Base-by-base conservation (phyloP, 441 rosid species). In the Hura crepitans region DNA sequence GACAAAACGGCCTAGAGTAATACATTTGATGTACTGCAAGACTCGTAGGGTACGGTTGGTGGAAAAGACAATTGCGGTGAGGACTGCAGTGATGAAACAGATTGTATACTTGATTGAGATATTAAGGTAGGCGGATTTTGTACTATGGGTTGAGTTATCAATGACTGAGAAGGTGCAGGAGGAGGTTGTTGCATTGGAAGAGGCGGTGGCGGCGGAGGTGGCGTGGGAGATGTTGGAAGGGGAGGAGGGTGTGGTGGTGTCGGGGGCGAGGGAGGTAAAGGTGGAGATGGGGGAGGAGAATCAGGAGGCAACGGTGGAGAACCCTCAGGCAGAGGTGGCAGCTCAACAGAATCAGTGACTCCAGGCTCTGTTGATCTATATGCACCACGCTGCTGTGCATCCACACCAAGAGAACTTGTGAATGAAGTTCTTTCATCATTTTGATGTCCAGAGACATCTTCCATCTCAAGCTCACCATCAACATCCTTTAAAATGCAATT, bases 401-500 rank as follows among this genome's bases (percentile, higher is more conserved):
- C 89, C 63, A 65, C 78, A 78, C 81, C 89, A 71, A 63, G 56
- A 64, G 73, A 62, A 75, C 77, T 66, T 15, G 46, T 58, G 33
- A 57, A 60, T 70, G 72, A 73, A 55, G 83, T 70, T 57, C 74
- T 82, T 72, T 77, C 91, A 72, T 85, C 90, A 82, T 82, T 89
- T 31, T 57, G 79, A 72, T 85, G 85, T 74, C 85, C 89, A 67
- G 91, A 87, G 71, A 87, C 97, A 81, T 90, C 99, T 83, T 87
- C 97, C 99, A 92, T 94, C 75, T 89, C 97, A 71, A 90, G 94
- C 73, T 92, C 99, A 76, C 85, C 92, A 80, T 94, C 97, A 58
- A 92, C 97, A 62, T 87, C 97, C 78, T 88, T 90, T 73, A 94
- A 81, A 68, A 90, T 79, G 78, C 83, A 83, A 81, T 92, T 93